A percentile compares a stretch with the other conserved stretches of the same genome.
Conservation (phyloP, 192 early-diverging fungal genomes). For the Kappamyces sp. region DNA sequence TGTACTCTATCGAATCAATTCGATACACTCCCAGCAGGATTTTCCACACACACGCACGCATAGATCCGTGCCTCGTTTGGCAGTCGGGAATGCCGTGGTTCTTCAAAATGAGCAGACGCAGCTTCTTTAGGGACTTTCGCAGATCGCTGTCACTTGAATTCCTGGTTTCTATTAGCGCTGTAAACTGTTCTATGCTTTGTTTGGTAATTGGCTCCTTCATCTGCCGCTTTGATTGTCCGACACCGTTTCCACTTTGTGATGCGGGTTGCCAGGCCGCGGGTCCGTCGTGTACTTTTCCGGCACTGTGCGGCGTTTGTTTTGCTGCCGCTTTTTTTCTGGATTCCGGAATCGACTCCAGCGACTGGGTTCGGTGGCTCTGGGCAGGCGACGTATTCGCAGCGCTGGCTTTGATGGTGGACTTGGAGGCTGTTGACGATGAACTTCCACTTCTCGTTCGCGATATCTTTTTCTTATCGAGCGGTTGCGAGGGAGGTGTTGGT, state of each 20-base stretch:
- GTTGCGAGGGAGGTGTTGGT: slow-evolving; percentile 1
- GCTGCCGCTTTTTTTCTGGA: not conserved
- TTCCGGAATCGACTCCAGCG: not conserved
- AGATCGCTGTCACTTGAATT: slow-evolving; percentile 52
- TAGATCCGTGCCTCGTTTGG: not conserved
- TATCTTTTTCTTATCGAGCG: not conserved
- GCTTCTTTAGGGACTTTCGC: slow-evolving; percentile 44
- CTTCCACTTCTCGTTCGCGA: slow-evolving; percentile 11
- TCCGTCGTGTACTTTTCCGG: slow-evolving; percentile 5
- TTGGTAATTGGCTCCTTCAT: slow-evolving; percentile 17
- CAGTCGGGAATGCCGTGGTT: slow-evolving; percentile 54
- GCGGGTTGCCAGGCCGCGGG: not conserved
- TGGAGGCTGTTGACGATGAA: slow-evolving; percentile 4
- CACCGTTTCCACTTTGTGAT: not conserved
- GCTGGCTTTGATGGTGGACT: not conserved
- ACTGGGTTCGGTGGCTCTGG: too few species aligned
- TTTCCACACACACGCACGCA: slow-evolving; percentile 56
- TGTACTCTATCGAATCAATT: slow-evolving; percentile 66
- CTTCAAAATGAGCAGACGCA: slow-evolving; percentile 51
- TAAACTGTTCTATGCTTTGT: slow-evolving; percentile 33
- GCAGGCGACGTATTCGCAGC: too few species aligned
- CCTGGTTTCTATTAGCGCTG: slow-evolving; percentile 39
- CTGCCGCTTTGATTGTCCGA: not conserved
- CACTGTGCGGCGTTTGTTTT: slow-evolving; percentile 3
- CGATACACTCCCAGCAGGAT: slow-evolving; percentile 65